These are phyloP conservation scores for Ustilago sp. DNA, from an alignment of 1,284 basidiomycete species.

Conservation along the genomic window DNA sequence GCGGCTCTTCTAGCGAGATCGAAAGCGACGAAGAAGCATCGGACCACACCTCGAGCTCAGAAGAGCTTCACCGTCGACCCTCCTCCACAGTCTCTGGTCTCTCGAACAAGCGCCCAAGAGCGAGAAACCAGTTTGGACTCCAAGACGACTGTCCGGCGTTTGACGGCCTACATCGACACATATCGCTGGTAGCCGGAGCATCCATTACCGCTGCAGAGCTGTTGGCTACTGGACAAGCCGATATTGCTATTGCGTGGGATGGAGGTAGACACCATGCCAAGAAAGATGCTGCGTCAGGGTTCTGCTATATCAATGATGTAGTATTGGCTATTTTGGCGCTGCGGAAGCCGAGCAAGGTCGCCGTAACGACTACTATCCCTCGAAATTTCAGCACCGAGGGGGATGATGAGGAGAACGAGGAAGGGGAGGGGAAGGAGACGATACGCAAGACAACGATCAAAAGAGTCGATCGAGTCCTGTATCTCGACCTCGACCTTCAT, in stretches of 20 bases:
- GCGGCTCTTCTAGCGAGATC: not conserved
- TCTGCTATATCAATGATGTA: slow-evolving; percentile 93
- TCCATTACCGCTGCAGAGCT: slow-evolving; percentile 79
- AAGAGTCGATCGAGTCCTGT: slow-evolving; percentile 69
- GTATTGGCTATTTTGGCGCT: slow-evolving; percentile 74
- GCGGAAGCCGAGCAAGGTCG: slow-evolving; percentile 31
- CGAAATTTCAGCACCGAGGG: not conserved
- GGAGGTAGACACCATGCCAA: slow-evolving; percentile 74
- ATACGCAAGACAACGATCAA: slow-evolving; percentile 37
- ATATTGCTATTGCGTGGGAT: slow-evolving; percentile 84
- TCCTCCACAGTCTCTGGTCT: slow-evolving; percentile 15
- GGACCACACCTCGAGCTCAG: slow-evolving; percentile 7
- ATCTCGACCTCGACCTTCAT: slow-evolving; percentile 91
- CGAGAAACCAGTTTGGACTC: slow-evolving; percentile 73
- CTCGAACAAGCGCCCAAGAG: slow-evolving; percentile 33
- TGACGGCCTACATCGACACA: slow-evolving; percentile 77
- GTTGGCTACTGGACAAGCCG: slow-evolving; percentile 74
- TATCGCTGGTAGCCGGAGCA: slow-evolving; percentile 80
- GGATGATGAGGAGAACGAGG: not conserved
- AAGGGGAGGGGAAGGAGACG: slow-evolving; percentile 1
- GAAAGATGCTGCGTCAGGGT: slow-evolving; percentile 73
- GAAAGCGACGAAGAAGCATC: not conserved
- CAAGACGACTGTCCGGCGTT: slow-evolving; percentile 88
- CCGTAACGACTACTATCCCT: slow-evolving; percentile 13
- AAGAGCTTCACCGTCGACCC: slow-evolving; percentile 17